Percentiles rank a stretch among this genome's conserved stretches.
Evolutionary conservation across 148 eudicot species (phyloP).

Genomic region (Pouteria glomerata): DNA sequence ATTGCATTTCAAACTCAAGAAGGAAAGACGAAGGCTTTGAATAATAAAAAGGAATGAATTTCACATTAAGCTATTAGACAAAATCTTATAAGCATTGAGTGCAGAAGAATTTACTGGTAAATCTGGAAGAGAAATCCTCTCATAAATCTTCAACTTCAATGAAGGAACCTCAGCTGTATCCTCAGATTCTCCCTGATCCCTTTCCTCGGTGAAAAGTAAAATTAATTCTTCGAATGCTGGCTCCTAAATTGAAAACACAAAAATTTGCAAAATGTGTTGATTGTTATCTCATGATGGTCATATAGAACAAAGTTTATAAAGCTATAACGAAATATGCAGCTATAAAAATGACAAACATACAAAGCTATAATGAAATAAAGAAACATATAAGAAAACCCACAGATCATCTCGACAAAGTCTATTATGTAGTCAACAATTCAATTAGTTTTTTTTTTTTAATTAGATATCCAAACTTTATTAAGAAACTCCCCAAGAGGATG

Average conservation of each 20-base stretch:
- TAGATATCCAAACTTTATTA: too few relatives aligned
- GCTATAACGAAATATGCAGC: background rate
- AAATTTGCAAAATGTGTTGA: background rate
- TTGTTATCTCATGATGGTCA: background rate
- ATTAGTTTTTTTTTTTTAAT: background rate
- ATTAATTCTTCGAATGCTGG: slow-evolving; percentile 90
- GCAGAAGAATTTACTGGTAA: slow-evolving; percentile 52
- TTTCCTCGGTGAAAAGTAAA: slow-evolving; percentile 69
- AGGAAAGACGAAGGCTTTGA: slow-evolving; percentile 1
- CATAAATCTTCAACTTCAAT: slow-evolving; percentile 84
- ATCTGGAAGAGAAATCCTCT: slow-evolving; percentile 90
- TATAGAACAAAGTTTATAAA: background rate
- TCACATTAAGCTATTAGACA: background rate
- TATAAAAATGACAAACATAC: background rate
- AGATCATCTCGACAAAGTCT: background rate
- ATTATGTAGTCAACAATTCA: background rate
- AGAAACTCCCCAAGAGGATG: too few relatives aligned
- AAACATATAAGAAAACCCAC: background rate
- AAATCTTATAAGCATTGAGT: slow-evolving; percentile 9
- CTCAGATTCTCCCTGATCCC: slow-evolving; percentile 27
- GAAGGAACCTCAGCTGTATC: slow-evolving; percentile 47
- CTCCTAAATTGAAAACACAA: slow-evolving; percentile 48
- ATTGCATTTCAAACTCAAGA: background rate
- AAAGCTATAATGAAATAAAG: background rate
- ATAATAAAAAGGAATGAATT: background rate